Evolutionary conservation across 2,329 filamentous ascomycete genomes (phyloP).

Genomic region (Pestalotiopsis sp.): DNA sequence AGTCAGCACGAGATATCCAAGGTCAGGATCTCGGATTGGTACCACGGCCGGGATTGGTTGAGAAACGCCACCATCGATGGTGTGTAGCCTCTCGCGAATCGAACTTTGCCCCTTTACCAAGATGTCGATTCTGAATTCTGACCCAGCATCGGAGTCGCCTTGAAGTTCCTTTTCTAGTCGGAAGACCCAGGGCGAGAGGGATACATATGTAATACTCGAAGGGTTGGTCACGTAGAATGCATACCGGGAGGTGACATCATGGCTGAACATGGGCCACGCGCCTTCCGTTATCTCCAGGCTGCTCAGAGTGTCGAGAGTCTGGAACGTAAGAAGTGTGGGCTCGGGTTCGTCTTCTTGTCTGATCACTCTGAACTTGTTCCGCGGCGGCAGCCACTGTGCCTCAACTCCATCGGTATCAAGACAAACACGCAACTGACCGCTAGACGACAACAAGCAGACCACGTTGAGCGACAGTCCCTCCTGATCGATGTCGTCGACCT

Average conservation of each 20-base stretch:
- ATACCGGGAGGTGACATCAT: conserved; percentile 64
- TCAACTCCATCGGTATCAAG: conserved; percentile 65
- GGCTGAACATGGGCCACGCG: conserved; percentile 66
- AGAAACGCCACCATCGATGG: conserved; percentile 44
- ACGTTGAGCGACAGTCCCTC: conserved; percentile 64
- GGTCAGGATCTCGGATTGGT: conserved; percentile 61
- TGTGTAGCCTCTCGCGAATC: conserved; percentile 59
- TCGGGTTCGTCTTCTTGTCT: conserved; percentile 40
- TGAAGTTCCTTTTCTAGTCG: conserved; percentile 64
- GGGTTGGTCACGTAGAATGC: conserved; percentile 66
- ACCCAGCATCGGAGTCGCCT: conserved; percentile 58
- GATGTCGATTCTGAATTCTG: conserved; percentile 64
- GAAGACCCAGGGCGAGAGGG: conserved; percentile 65
- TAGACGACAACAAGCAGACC: conserved; percentile 62
- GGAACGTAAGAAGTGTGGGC: conserved; percentile 61
- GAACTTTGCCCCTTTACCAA: conserved; percentile 61
- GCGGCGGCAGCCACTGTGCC: conserved; percentile 67
- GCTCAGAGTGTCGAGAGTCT: conserved; percentile 63
- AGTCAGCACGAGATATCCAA: conserved; percentile 66
- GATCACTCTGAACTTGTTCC: conserved; percentile 48
- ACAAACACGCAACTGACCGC: conserved; percentile 63
- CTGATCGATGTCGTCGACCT: conserved; percentile 57
- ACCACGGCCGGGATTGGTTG: conserved; percentile 57
- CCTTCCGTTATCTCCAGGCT: conserved; percentile 57
- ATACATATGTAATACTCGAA: conserved; percentile 62